These are phyloP conservation scores for Phylloporus scabripes DNA, from an alignment of 768 basidiomycete genomes.

Conservation along the genomic window DNA sequence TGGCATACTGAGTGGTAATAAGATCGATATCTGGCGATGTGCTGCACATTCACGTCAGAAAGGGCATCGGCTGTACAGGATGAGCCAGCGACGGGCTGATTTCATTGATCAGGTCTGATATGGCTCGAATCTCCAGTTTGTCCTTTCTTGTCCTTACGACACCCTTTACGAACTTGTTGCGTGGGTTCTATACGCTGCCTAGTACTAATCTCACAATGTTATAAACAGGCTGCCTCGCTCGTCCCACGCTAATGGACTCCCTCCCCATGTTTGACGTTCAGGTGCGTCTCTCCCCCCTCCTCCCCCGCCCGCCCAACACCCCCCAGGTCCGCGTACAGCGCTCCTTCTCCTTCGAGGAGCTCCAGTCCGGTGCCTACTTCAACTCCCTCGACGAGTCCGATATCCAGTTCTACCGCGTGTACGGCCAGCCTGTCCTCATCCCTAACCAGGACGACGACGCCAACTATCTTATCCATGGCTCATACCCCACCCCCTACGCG, in stretches of 20 bases:
- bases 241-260: conserved; percentile 16
- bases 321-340: conserved; percentile 28
- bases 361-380: conserved; percentile 31
- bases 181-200: neutral
- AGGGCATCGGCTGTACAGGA: neutral
- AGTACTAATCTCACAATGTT: neutral
- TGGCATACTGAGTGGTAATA: neutral
- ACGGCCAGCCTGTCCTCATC: conserved; percentile 31
- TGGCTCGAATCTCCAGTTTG: neutral
- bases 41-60: conserved; percentile 2
- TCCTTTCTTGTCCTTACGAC: neutral
- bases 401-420: conserved; percentile 29
- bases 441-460: conserved; percentile 20
- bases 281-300: conserved; percentile 4
- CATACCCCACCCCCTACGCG: conserved; percentile 7
- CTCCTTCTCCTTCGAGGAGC: conserved; percentile 31
- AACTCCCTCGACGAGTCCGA: conserved; percentile 28
- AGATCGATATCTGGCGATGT: conserved; percentile 32
- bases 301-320: neutral
- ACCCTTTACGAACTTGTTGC: neutral
- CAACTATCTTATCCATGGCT: conserved; percentile 15
- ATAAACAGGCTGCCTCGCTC: neutral
- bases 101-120: conserved; percentile 1
- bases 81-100: neutral
- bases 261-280: conserved; percentile 20